A percentile compares a stretch with the other conserved stretches of the same genome.
phyloP scores from a whole-genome alignment of 2,329 filamentous ascomycete species.

The Rhynchosporium agropyri region DNA sequence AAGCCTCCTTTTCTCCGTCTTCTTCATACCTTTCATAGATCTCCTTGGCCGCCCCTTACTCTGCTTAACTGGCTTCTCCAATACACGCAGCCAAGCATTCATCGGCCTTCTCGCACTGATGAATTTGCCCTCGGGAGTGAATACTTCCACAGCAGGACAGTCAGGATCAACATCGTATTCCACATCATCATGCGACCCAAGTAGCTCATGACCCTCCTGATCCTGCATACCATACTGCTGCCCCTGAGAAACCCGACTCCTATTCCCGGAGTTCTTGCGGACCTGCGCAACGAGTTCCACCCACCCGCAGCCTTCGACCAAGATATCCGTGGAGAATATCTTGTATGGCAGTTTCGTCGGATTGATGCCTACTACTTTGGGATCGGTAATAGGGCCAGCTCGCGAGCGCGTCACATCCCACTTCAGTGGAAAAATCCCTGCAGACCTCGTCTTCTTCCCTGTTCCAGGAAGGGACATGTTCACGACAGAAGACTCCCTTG shows the following conservation, averaged over 20 bases:
- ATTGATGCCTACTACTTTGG: constrained; percentile 62
- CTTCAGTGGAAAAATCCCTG: constrained; percentile 73
- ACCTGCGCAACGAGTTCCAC: constrained; percentile 86
- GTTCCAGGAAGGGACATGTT: constrained; percentile 64
- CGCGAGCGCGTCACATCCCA: constrained; percentile 84
- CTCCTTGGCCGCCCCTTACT: constrained; percentile 62
- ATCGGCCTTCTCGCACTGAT: constrained; percentile 69
- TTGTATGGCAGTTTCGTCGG: constrained; percentile 75
- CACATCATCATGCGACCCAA: constrained; percentile 33
- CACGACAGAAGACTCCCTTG: constrained; percentile 59
- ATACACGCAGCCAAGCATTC: constrained; percentile 66
- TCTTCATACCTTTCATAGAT: constrained; percentile 69
- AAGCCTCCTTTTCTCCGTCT: constrained; percentile 42
- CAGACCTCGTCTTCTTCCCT: constrained; percentile 63
- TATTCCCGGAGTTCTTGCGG: constrained; percentile 54
- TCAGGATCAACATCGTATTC: constrained; percentile 40
- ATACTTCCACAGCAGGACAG: constrained; percentile 81
- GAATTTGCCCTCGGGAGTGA: constrained; percentile 80
- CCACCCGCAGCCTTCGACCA: constrained; percentile 94
- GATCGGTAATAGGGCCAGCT: constrained; percentile 71
- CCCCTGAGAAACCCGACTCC: not conserved
- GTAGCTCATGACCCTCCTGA: constrained; percentile 22
- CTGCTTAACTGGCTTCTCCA: constrained; percentile 56
- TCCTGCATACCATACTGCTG: constrained; percentile 8
- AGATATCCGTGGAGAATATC: constrained; percentile 78